Evolutionary conservation across 306 rosid species (phyloP).

Genomic region (Albizia julibrissin): DNA sequence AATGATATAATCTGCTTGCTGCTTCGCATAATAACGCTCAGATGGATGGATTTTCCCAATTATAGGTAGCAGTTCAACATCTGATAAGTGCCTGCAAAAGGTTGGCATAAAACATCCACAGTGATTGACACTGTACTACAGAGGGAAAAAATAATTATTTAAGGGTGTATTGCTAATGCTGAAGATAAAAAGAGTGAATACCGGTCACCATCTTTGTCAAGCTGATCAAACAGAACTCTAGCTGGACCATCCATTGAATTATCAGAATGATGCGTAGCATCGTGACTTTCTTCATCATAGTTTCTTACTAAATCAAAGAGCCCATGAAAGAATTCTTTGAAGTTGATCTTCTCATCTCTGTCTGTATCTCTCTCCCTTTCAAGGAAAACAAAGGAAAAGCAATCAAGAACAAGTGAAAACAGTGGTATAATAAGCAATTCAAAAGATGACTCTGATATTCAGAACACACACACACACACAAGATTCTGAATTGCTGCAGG

Average conservation of each 20-base stretch:
- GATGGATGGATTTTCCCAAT: constrained; percentile 96
- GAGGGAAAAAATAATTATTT: constrained; percentile 24
- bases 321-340: constrained; percentile 94
- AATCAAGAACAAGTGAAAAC: constrained; percentile 31
- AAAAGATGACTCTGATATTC: constrained; percentile 16
- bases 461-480: neutral
- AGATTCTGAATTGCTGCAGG: constrained; percentile 22
- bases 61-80: constrained; percentile 71
- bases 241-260: constrained; percentile 78
- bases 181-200: constrained; percentile 39
- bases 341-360: constrained; percentile 86
- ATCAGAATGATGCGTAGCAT: constrained; percentile 55
- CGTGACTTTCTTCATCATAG: constrained; percentile 80
- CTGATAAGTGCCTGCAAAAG: constrained; percentile 67
- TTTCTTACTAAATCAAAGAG: constrained; percentile 95
- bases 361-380: constrained; percentile 88
- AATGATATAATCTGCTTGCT: constrained; percentile 86
- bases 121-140: constrained; percentile 29
- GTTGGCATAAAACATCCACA: constrained; percentile 29
- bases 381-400: constrained; percentile 28
- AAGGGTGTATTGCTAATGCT: constrained; percentile 18
- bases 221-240: constrained; percentile 70
- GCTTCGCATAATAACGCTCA: constrained; percentile 91
- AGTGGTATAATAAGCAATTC: constrained; percentile 7
- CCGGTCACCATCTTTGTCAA: constrained; percentile 95